Percentiles rank a stretch among this genome's conserved stretches.
Evolutionary conservation across 257 asterid species (phyloP).

Genomic region (Jasminum sambac): DNA sequence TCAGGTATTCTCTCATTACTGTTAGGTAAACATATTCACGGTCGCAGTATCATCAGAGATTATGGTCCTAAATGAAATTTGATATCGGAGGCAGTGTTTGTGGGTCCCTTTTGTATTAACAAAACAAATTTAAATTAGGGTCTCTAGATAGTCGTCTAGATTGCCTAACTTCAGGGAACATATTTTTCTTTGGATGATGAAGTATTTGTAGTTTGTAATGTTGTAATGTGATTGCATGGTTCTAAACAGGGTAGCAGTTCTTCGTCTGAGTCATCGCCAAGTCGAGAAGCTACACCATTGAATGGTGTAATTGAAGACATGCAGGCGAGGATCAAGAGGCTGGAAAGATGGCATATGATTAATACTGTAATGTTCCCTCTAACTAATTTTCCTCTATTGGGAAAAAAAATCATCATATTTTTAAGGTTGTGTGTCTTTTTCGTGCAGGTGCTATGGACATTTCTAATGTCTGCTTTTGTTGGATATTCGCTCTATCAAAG

Average conservation of each 20-base stretch:
- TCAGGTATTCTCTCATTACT: conserved; percentile 50
- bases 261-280: conserved; percentile 80
- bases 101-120: too few relatives aligned
- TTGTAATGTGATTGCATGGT: conserved; percentile 15
- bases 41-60: too few relatives aligned
- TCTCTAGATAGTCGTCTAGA: too few relatives aligned
- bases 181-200: not conserved
- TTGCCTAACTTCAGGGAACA: too few relatives aligned
- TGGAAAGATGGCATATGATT: conserved; percentile 83
- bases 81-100: too few relatives aligned
- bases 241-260: conserved; percentile 71
- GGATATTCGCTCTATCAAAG: conserved; percentile 91
- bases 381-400: conserved; percentile 3
- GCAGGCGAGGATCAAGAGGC: conserved; percentile 87
- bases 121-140: too few relatives aligned
- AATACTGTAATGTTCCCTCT: conserved; percentile 55
- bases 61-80: too few relatives aligned
- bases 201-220: conserved; percentile 9
- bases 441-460: conserved; percentile 92
- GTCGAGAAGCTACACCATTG: conserved; percentile 75
- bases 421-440: not conserved
- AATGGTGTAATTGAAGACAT: conserved; percentile 81
- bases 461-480: conserved; percentile 90
- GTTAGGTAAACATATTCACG: not conserved
- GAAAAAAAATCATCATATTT: too few relatives aligned